Conservation (phyloP, 2,329 filamentous ascomycete genomes). For the Paecilomyces formosus region DNA sequence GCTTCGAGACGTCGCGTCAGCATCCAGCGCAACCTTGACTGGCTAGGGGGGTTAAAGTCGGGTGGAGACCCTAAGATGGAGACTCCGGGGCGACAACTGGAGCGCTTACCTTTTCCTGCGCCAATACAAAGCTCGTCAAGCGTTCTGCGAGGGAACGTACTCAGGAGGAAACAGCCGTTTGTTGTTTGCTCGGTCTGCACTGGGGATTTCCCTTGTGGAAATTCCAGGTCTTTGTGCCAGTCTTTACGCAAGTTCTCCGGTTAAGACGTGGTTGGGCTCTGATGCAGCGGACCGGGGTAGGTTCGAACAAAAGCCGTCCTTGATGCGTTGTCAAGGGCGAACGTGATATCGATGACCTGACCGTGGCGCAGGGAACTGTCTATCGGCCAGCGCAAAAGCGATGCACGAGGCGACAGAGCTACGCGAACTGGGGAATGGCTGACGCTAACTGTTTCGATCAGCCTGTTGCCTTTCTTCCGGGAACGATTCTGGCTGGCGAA, state of each 20-base stretch:
- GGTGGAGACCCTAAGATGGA: constrained; percentile 9
- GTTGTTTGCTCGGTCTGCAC: constrained; percentile 11
- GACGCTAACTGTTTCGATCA: constrained; percentile 13
- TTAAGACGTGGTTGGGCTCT: constrained; percentile 39
- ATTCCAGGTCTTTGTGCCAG: constrained; percentile 24
- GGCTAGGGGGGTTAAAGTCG: constrained; percentile 12
- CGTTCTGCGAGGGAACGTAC: not conserved
- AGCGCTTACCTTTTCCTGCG: constrained; percentile 23
- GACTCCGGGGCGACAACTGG: constrained; percentile 15
- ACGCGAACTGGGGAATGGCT: constrained; percentile 14
- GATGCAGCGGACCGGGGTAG: constrained; percentile 34
- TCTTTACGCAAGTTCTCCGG: constrained; percentile 20
- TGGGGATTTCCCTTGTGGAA: constrained; percentile 15
- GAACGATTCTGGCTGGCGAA: constrained; percentile 9
- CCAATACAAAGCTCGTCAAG: constrained; percentile 9
- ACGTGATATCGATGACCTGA: constrained; percentile 15
- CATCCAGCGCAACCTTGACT: constrained; percentile 31
- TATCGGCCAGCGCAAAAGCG: constrained; percentile 19
- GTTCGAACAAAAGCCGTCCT: constrained; percentile 22
- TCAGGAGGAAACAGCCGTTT: constrained; percentile 4
- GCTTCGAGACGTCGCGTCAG: constrained; percentile 34
- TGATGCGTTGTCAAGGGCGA: constrained; percentile 37
- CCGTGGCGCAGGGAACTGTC: constrained; percentile 18
- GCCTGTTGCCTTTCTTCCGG: constrained; percentile 8
- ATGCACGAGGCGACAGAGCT: constrained; percentile 8